Base-by-base conservation (phyloP, 2,329 filamentous ascomycete genomes). In the Emericellopsis atlantica region DNA sequence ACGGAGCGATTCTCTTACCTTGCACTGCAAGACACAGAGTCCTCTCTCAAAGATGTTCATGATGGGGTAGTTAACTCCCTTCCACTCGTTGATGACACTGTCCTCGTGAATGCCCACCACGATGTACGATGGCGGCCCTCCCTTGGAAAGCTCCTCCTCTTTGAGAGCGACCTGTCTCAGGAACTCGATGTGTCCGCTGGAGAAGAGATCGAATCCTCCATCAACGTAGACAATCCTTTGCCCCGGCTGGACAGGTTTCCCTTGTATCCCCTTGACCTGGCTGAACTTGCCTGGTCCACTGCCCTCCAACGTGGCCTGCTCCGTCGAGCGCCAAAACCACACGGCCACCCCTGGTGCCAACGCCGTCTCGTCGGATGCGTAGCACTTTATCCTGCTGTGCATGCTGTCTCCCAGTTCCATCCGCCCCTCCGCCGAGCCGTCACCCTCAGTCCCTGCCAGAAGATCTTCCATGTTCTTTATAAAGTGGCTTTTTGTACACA, bases 41-140 rank as follows among this genome's bases (percentile, higher is more conserved):
- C 89, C 89, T 34, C 92, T 82, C 68, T 98, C 92, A 54, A 90
- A 95, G 43, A 95, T 89, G 67, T 96, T 98, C 92, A 98, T 98
- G 65, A 98, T 96, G 22, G 92, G 92, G 57, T 95, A 98, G 65
- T 98, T 98, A 52, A 95, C 74, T 31, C 92, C 90, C 64, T 96
- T 96, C 84, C 88, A 93, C 53, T 82, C 70, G 62, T 98, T 98
- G 61, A 98, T 94, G 45, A 94, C 88, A 48, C 83, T 79, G 58
- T 98, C 92, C 53, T 95, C 85, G 61, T 98, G 92, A 21, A 98
- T 81, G 38, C 92, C 92, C 3, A 87, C 89, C 35, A 96, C 77
- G n/a, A 98, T 74, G 57, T 86, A 96, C 6, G 80, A 82, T 0
- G 88, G 87, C 0, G 76, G 70, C 14, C 82, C 83, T 16, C 40